Evolutionary conservation across 495 filamentous ascomycete genomes (phyloP).

Genomic region (Clavariopsis aquatica): DNA sequence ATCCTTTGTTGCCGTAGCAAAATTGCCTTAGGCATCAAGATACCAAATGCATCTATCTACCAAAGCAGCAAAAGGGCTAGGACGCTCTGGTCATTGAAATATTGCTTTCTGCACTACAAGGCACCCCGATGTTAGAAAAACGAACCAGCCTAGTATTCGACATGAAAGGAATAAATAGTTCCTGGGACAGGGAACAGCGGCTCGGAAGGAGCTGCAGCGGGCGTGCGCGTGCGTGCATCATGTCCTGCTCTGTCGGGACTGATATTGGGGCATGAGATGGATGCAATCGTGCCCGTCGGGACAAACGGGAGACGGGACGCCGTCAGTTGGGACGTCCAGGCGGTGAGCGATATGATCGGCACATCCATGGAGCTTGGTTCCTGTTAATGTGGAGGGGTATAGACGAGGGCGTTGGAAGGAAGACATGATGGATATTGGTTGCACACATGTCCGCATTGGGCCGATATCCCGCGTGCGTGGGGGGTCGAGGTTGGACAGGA

Average conservation of each 20-base stretch:
- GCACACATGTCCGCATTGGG: constrained; percentile 1
- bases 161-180: constrained; percentile 2
- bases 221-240: background rate
- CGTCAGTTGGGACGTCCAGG: background rate
- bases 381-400: constrained; percentile 11
- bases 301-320: background rate
- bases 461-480: constrained; percentile 20
- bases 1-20: background rate
- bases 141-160: too few relatives aligned
- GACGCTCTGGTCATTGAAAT: too few relatives aligned
- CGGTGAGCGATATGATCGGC: background rate
- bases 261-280: background rate
- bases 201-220: constrained; percentile 6
- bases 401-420: background rate
- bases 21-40: constrained; percentile 5
- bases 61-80: too few relatives aligned
- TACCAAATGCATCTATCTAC: too few relatives aligned
- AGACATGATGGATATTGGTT: background rate
- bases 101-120: too few relatives aligned
- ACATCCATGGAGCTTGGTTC: background rate
- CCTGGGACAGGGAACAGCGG: constrained; percentile 19
- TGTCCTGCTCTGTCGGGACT: background rate
- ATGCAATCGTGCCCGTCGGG: background rate
- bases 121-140: background rate
- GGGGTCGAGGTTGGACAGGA: background rate